A percentile compares a stretch with the other conserved stretches of the same genome.
These are phyloP conservation scores for Lyophyllum semitale DNA, from an alignment of 768 basidiomycete species.

Conservation along the genomic window DNA sequence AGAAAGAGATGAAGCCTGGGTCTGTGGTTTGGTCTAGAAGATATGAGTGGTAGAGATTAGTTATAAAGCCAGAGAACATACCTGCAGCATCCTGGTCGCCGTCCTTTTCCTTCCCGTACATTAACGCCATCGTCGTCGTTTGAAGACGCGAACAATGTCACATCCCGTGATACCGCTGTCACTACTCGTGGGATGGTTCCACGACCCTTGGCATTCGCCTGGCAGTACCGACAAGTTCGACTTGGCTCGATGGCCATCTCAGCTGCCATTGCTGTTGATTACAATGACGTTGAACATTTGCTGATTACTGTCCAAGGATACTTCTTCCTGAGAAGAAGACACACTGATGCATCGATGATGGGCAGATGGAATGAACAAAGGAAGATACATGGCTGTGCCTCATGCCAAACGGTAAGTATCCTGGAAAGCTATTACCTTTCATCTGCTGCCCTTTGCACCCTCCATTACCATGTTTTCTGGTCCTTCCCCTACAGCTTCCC, in stretches of 20 bases:
- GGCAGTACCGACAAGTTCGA: neutral
- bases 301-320: neutral
- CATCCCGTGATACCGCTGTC: constrained; percentile 18
- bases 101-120: constrained; percentile 71
- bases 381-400: neutral
- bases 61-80: neutral
- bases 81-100: constrained; percentile 30
- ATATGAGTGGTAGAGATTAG: neutral
- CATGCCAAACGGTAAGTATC: neutral
- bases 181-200: neutral
- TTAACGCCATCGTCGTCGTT: constrained; percentile 48
- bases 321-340: neutral
- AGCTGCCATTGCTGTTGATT: neutral
- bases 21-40: constrained; percentile 63
- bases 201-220: too few relatives aligned
- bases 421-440: neutral
- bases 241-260: neutral
- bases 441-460: neutral
- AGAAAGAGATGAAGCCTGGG: constrained; percentile 78
- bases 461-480: neutral
- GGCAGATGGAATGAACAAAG: neutral
- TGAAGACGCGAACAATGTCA: constrained; percentile 13
- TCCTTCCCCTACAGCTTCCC: neutral
- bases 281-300: neutral
- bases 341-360: neutral